A percentile compares a stretch with the other conserved stretches of the same genome.
phyloP scores from a whole-genome alignment of 768 basidiomycete genomes.

The Pisolithus marmoratus region DNA sequence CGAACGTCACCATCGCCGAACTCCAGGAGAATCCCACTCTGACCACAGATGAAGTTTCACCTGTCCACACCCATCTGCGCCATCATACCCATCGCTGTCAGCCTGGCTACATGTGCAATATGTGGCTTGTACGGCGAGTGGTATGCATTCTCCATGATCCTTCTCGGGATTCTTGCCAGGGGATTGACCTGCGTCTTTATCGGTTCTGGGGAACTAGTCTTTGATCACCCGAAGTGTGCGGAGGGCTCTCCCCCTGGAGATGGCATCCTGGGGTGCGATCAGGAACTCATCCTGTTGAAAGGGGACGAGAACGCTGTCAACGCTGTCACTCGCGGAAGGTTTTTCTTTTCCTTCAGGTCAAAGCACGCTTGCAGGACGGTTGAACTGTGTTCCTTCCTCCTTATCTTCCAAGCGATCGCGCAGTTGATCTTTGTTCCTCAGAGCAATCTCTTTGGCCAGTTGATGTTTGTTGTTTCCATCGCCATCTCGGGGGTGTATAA shows the following conservation, averaged over 20 bases:
- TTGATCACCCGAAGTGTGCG: neutral
- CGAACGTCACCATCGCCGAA: conserved; percentile 12
- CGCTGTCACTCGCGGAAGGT: neutral
- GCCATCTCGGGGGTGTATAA: conserved; percentile 27
- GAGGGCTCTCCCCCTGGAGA: no score
- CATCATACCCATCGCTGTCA: neutral
- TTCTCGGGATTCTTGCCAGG: conserved; percentile 22
- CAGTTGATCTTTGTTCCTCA: no score
- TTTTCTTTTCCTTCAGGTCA: neutral
- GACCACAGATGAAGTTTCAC: neutral
- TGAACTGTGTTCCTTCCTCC: no score
- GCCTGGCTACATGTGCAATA: conserved; percentile 5
- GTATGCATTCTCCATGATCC: no score
- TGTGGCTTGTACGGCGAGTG: conserved; percentile 6
- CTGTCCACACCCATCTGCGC: conserved; percentile 4
- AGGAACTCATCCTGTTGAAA: no score
- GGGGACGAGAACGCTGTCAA: neutral
- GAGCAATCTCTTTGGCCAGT: no score
- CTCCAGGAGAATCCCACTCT: conserved; percentile 1
- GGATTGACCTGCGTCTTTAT: conserved; percentile 21
- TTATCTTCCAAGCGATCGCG: no score
- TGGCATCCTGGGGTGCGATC: no score
- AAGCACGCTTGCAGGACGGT: neutral
- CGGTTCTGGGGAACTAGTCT: conserved; percentile 15
- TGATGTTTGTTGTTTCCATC: no score